These are phyloP conservation scores for Leccinum subgranulosum DNA, from an alignment of 768 basidiomycete species.

Conservation along the genomic window DNA sequence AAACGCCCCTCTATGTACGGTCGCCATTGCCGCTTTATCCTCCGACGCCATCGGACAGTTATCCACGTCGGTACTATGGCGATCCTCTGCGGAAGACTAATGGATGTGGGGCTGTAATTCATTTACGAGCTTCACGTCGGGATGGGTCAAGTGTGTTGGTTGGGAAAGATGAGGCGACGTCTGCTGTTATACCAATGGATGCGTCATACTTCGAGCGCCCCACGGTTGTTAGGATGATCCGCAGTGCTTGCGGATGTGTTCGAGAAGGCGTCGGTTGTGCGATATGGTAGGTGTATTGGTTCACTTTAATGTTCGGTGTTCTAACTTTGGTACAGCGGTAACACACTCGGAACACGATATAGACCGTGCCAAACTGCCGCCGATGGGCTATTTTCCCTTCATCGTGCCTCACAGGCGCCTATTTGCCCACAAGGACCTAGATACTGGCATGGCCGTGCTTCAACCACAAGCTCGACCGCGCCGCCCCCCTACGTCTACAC, in stretches of 20 bases:
- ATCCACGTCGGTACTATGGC: conserved; percentile 7
- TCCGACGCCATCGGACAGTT: conserved; percentile 21
- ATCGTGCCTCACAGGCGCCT: conserved; percentile 17
- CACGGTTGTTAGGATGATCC: conserved; percentile 46
- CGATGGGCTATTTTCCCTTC: conserved; percentile 38
- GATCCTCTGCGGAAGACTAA: conserved; percentile 33
- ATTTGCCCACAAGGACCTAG: conserved; percentile 40
- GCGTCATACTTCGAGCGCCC: conserved; percentile 54
- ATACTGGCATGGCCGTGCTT: conserved; percentile 37
- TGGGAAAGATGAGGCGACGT: conserved; percentile 50
- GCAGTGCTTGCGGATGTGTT: conserved; percentile 61
- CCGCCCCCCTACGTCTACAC: conserved; percentile 36
- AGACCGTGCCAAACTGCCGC: conserved; percentile 57
- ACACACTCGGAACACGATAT: conserved; percentile 60
- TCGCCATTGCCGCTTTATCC: conserved; percentile 38
- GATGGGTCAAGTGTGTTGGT: conserved; percentile 54
- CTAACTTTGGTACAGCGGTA: conserved; percentile 46
- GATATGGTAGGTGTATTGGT: conserved; percentile 41
- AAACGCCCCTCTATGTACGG: conserved; percentile 26
- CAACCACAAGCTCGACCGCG: conserved; percentile 14
- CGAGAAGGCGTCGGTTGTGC: conserved; percentile 68
- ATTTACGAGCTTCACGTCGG: conserved; percentile 53
- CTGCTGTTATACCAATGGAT: conserved; percentile 54
- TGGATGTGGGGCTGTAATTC: conserved; percentile 64
- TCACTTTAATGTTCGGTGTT: conserved; percentile 5